Evolutionary conservation across 2,329 filamentous ascomycete species (phyloP).

Genomic region (Pezicula rhizophila): DNA sequence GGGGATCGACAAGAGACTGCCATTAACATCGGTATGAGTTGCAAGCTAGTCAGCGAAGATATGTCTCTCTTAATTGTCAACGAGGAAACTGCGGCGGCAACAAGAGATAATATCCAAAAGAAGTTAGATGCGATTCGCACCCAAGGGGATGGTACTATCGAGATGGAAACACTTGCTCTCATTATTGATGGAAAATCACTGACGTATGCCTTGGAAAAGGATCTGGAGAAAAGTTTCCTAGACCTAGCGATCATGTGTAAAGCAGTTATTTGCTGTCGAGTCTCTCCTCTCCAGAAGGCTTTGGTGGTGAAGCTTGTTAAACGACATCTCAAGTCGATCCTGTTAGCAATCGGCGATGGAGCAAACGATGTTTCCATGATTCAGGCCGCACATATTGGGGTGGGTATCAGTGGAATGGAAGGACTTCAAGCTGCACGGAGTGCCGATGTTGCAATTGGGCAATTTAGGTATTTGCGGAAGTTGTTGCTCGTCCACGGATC

Average conservation of each 20-base stretch:
- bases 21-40: constrained; percentile 99
- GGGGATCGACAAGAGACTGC: constrained; percentile 97
- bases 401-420: constrained; percentile 95
- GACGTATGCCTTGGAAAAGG: constrained; percentile 86
- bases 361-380: constrained; percentile 99
- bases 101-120: constrained; percentile 84
- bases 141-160: constrained; percentile 69
- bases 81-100: constrained; percentile 73
- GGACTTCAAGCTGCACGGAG: constrained; percentile 94
- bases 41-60: constrained; percentile 95
- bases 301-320: constrained; percentile 98
- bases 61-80: constrained; percentile 98
- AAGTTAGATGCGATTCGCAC: constrained; percentile 86
- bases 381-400: constrained; percentile 93
- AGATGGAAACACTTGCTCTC: constrained; percentile 81
- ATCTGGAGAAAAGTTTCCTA: constrained; percentile 87
- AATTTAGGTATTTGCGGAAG: constrained; percentile 93
- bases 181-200: constrained; percentile 95
- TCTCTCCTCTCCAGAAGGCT: constrained; percentile 94
- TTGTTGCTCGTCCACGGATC: constrained; percentile 89
- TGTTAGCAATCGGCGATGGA: constrained; percentile 93
- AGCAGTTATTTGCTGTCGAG: constrained; percentile 96
- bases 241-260: constrained; percentile 95
- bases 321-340: constrained; percentile 78
- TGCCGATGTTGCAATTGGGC: constrained; percentile 90